These are phyloP conservation scores for Austroboletus sp. DNA, from an alignment of 1,284 basidiomycete species.

Conservation along the genomic window DNA sequence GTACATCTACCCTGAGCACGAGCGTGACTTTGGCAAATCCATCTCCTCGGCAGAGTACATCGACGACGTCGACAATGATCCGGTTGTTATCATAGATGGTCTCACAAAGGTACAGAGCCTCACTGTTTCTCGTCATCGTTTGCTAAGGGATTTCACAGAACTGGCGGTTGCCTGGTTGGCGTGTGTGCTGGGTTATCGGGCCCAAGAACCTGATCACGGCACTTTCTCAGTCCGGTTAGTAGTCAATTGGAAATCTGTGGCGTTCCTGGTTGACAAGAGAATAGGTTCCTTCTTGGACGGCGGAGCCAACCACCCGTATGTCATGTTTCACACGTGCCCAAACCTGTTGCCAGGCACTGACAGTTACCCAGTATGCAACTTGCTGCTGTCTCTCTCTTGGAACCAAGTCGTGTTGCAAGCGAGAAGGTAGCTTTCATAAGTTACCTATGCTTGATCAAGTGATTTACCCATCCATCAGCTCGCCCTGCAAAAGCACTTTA, in stretches of 20 bases:
- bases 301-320: slow-evolving; percentile 81
- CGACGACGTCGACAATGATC: slow-evolving; percentile 78
- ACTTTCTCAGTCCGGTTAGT: slow-evolving; percentile 71
- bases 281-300: slow-evolving; percentile 80
- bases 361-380: slow-evolving; percentile 60
- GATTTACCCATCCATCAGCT: slow-evolving; percentile 36
- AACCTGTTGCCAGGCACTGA: background rate
- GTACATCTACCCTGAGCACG: slow-evolving; percentile 83
- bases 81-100: slow-evolving; percentile 83
- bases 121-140: background rate
- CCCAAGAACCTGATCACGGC: slow-evolving; percentile 85
- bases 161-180: slow-evolving; percentile 88
- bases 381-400: slow-evolving; percentile 75
- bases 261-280: slow-evolving; percentile 10
- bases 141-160: slow-evolving; percentile 42
- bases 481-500: slow-evolving; percentile 83
- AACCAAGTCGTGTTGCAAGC: slow-evolving; percentile 57
- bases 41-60: slow-evolving; percentile 80
- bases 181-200: slow-evolving; percentile 92
- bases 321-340: slow-evolving; percentile 5
- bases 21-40: slow-evolving; percentile 68
- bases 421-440: slow-evolving; percentile 52
- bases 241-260: slow-evolving; percentile 1
- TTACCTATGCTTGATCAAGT: background rate
- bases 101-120: slow-evolving; percentile 68